Percentiles rank a stretch among this genome's conserved stretches.
Conservation (phyloP, 2,329 filamentous ascomycete genomes). For the Scytalidium sp. region DNA sequence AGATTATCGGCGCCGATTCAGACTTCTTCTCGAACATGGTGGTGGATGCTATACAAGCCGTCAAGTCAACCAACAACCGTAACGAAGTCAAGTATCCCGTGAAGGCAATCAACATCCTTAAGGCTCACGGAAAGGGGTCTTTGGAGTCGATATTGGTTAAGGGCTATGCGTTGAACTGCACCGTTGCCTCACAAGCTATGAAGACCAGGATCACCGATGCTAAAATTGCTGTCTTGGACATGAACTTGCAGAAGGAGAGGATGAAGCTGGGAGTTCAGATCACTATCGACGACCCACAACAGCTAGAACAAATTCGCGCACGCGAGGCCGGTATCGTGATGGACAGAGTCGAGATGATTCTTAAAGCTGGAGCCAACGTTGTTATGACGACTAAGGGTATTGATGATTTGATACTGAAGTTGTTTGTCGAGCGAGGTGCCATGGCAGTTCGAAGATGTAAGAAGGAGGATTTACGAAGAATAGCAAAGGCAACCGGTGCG, state of each 20-base stretch:
- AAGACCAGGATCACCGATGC: constrained; percentile 87
- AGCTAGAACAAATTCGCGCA: constrained; percentile 94
- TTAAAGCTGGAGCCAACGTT: constrained; percentile 96
- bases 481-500: constrained; percentile 93
- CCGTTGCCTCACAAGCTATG: constrained; percentile 97
- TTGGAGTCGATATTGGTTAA: constrained; percentile 88
- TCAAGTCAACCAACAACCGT: constrained; percentile 89
- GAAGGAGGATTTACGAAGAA: constrained; percentile 95
- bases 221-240: constrained; percentile 95
- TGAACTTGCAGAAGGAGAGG: constrained; percentile 97
- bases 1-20: constrained; percentile 93
- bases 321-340: constrained; percentile 90
- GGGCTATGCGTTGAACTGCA: constrained; percentile 98
- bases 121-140: constrained; percentile 92
- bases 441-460: constrained; percentile 97
- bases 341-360: constrained; percentile 93
- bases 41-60: constrained; percentile 91
- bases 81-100: constrained; percentile 95
- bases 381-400: constrained; percentile 98
- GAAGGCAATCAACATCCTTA: constrained; percentile 98
- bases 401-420: constrained; percentile 91
- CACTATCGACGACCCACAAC: constrained; percentile 94
- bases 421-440: constrained; percentile 89
- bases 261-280: constrained; percentile 99
- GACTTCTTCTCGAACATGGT: constrained; percentile 98